These are phyloP conservation scores for Teunomyces aglyptinius DNA, from an alignment of 805 yeast genomes.

Conservation along the genomic window DNA sequence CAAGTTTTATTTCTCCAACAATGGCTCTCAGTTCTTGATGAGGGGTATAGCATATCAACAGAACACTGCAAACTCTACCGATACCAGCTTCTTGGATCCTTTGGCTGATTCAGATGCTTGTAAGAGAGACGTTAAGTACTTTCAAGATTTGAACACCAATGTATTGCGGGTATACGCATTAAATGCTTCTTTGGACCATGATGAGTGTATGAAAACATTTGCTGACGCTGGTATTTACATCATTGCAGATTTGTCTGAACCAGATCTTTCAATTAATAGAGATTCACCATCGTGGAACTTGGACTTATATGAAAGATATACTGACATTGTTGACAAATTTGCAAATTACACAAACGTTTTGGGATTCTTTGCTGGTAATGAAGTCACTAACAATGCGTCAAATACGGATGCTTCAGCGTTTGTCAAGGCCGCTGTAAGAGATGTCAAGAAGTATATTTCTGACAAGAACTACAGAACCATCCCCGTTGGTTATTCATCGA, in stretches of 20 bases:
- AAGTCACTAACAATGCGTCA: constrained; percentile 80
- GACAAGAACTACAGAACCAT: constrained; percentile 66
- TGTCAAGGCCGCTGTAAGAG: constrained; percentile 95
- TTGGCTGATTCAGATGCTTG: constrained; percentile 41
- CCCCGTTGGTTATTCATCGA: constrained; percentile 93
- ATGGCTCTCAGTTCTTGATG: constrained; percentile 44
- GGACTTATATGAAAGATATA: constrained; percentile 71
- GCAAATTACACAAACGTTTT: constrained; percentile 74
- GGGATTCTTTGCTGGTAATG: constrained; percentile 98
- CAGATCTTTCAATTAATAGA: constrained; percentile 73
- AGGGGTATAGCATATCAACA: constrained; percentile 47
- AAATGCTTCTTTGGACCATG: constrained; percentile 37
- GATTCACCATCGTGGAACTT: constrained; percentile 76
- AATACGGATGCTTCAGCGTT: constrained; percentile 90
- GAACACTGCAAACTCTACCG: constrained; percentile 30
- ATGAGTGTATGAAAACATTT: constrained; percentile 40
- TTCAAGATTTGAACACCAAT: constrained; percentile 38
- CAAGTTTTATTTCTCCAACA: constrained; percentile 40
- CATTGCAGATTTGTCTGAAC: constrained; percentile 56
- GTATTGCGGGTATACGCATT: constrained; percentile 45
- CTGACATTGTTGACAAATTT: constrained; percentile 77
- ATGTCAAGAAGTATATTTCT: constrained; percentile 71
- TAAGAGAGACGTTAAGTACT: constrained; percentile 42
- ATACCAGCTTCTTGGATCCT: constrained; percentile 32
- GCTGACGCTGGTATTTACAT: constrained; percentile 44